phyloP scores from a whole-genome alignment of 108 stramenopile genomes.

The Nitzschia palea region DNA sequence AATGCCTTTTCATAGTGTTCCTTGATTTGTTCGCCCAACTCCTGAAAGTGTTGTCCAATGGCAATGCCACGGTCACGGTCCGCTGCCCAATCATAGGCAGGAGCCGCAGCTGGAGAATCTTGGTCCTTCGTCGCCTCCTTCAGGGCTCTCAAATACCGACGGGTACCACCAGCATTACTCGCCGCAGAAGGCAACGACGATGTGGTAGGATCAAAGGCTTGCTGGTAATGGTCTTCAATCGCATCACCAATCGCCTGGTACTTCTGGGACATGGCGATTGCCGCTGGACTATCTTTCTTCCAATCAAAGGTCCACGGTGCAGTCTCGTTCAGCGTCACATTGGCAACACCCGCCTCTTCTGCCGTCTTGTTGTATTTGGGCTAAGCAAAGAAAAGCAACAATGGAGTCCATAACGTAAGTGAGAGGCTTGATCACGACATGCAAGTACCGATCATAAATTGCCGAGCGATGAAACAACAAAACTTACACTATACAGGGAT shows the following conservation, averaged over 20 bases:
- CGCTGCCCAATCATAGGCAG: constrained; percentile 9
- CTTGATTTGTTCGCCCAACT: constrained; percentile 3
- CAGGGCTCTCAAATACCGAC: not conserved
- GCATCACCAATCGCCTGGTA: constrained; percentile 19
- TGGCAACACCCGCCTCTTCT: not conserved
- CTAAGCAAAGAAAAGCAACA: not conserved
- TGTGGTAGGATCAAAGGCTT: constrained; percentile 12
- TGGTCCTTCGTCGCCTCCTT: not conserved
- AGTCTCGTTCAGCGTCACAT: not conserved
- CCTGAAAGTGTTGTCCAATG: constrained; percentile 8
- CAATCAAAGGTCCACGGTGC: constrained; percentile 14
- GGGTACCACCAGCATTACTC: not conserved
- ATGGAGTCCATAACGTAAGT: too few relatives aligned
- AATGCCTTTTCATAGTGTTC: constrained; percentile 11
- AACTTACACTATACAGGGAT: constrained; percentile 18
- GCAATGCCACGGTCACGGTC: constrained; percentile 18
- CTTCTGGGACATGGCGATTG: not conserved
- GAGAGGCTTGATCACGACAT: not conserved
- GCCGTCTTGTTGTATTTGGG: constrained; percentile 6
- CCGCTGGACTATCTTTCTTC: constrained; percentile 4
- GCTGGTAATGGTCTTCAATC: constrained; percentile 13
- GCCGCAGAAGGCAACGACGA: not conserved
- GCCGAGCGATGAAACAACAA: too few relatives aligned
- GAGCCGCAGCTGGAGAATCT: not conserved
- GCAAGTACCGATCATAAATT: too few relatives aligned